Percentiles rank a stretch among this genome's conserved stretches.
These are phyloP conservation scores for Pseudohyphozyma bogoriensis DNA, from an alignment of 768 basidiomycete genomes.

Conservation along the genomic window DNA sequence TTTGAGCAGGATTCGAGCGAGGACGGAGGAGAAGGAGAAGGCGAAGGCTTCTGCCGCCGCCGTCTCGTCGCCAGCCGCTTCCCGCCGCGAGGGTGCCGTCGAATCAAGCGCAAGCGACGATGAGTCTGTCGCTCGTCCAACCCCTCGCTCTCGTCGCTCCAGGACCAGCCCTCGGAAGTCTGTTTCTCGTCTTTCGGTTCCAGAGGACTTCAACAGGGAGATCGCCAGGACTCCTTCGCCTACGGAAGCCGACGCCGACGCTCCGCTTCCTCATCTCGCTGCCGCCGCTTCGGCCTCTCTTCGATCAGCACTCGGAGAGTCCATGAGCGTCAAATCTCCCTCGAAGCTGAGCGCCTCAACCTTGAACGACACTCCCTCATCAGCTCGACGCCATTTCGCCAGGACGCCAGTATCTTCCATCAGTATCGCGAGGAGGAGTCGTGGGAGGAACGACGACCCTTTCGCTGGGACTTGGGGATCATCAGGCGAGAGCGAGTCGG, in stretches of 20 bases:
- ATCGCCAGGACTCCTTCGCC: conserved; percentile 21
- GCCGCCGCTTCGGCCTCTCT: conserved; percentile 21
- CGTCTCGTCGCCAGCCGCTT: neutral
- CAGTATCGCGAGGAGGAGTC: neutral
- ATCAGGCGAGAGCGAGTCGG: neutral
- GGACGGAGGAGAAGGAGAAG: neutral
- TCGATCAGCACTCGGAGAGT: conserved; percentile 10
- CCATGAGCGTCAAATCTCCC: neutral
- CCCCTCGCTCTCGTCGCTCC: conserved; percentile 10
- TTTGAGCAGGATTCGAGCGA: neutral
- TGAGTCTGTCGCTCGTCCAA: neutral
- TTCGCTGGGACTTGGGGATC: neutral
- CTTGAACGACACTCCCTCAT: neutral
- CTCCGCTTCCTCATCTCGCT: conserved; percentile 17
- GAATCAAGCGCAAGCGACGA: neutral
- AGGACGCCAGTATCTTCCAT: neutral
- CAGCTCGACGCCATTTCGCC: conserved; percentile 4
- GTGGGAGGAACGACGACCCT: conserved; percentile 13
- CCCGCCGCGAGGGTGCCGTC: neutral
- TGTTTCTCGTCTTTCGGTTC: conserved; percentile 39
- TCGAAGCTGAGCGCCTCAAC: neutral
- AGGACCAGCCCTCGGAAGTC: conserved; percentile 45
- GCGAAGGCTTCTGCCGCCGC: neutral
- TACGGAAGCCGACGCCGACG: neutral
- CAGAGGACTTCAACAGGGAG: conserved; percentile 44